These are phyloP conservation scores for Colletotrichum sp. DNA, from an alignment of 2,329 filamentous ascomycete genomes.

Conservation along the genomic window DNA sequence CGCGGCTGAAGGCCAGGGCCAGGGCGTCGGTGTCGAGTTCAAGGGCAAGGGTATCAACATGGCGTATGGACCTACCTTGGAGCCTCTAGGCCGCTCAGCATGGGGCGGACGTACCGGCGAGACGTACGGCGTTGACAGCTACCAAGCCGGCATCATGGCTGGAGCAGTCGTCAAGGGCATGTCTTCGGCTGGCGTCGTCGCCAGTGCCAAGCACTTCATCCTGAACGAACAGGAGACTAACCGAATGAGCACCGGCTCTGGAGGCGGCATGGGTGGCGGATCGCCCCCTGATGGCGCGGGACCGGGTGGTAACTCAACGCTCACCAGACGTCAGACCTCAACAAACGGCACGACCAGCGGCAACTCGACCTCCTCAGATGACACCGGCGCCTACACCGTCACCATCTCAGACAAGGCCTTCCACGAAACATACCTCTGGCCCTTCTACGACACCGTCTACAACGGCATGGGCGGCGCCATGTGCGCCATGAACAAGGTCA, in stretches of 20 bases:
- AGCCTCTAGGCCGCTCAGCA: constrained; percentile 28
- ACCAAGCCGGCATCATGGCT: constrained; percentile 7
- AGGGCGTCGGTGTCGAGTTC: constrained; percentile 43
- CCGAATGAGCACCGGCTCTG: constrained; percentile 40
- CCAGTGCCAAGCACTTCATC: constrained; percentile 59
- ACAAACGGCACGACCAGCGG: constrained; percentile 61
- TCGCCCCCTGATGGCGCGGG: constrained; percentile 28
- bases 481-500: constrained; percentile 29
- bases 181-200: neutral
- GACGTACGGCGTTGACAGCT: constrained; percentile 27
- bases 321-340: constrained; percentile 64
- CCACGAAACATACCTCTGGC: constrained; percentile 29
- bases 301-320: neutral
- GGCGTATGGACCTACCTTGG: constrained; percentile 27
- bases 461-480: constrained; percentile 25
- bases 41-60: constrained; percentile 29
- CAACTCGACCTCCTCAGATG: constrained; percentile 57
- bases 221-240: constrained; percentile 66
- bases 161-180: constrained; percentile 3
- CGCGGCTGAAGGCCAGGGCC: constrained; percentile 69
- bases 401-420: constrained; percentile 34
- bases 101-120: constrained; percentile 27
- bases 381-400: constrained; percentile 2
- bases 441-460: constrained; percentile 25
- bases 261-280: constrained; percentile 45